phyloP scores from a whole-genome alignment of 129 eudicot species.

The Sambucus nigra region DNA sequence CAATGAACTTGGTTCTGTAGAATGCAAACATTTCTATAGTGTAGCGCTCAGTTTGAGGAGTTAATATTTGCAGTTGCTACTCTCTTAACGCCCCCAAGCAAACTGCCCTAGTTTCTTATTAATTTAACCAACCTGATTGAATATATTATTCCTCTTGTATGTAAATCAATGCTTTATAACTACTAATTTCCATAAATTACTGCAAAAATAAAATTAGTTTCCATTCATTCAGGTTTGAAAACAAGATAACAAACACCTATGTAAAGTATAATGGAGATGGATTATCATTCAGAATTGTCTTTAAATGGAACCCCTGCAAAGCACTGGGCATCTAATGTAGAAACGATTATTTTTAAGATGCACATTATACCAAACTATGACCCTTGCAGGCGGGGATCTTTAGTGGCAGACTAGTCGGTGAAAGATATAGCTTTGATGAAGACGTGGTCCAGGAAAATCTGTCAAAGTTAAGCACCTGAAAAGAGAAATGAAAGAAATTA shows the following conservation, averaged over 20 bases:
- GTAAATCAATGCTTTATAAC: too few relatives aligned
- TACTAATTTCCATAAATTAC: too few relatives aligned
- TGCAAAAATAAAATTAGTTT: background rate
- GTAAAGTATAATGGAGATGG: background rate
- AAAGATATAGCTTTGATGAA: conserved; percentile 84
- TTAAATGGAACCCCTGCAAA: background rate
- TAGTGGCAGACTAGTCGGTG: conserved; percentile 85
- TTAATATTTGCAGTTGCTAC: too few relatives aligned
- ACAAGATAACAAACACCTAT: background rate
- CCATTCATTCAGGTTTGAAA: background rate
- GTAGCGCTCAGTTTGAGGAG: too few relatives aligned
- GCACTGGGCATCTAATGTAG: background rate
- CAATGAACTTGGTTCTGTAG: too few relatives aligned
- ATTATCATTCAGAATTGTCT: background rate
- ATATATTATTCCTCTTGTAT: too few relatives aligned
- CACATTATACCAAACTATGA: conserved; percentile 64
- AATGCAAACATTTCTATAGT: too few relatives aligned
- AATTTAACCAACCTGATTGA: too few relatives aligned
- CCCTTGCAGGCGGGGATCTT: conserved; percentile 98
- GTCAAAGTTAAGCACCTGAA: conserved; percentile 80
- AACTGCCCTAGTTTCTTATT: too few relatives aligned
- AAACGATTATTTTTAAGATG: background rate
- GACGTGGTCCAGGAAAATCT: conserved; percentile 75
- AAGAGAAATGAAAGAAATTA: conserved; percentile 9
- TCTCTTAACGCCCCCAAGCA: too few relatives aligned